phyloP scores from a whole-genome alignment of 257 asterid species.

The Schizonepeta tenuifolia region DNA sequence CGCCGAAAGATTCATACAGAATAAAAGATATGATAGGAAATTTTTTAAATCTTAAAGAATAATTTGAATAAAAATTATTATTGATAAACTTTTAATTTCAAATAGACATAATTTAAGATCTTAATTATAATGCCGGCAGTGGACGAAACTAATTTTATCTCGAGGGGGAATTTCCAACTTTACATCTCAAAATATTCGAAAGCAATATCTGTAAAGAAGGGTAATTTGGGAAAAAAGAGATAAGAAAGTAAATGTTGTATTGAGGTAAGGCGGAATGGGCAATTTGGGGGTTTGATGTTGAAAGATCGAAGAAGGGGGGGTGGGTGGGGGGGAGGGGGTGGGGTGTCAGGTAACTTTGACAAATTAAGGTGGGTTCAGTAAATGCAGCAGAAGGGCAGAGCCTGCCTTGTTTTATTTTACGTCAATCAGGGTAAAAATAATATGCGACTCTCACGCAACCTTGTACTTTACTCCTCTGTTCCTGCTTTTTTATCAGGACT shows the following conservation, averaged over 20 bases:
- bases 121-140: background rate
- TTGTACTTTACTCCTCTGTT: conserved; percentile 34
- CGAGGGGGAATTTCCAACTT: conserved; percentile 21
- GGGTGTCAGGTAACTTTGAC: conserved; percentile 54
- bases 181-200: conserved; percentile 30
- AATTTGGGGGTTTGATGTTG: conserved; percentile 35
- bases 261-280: conserved; percentile 23
- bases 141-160: background rate
- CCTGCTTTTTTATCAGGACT: background rate
- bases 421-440: conserved; percentile 37
- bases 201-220: conserved; percentile 1
- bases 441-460: conserved; percentile 54
- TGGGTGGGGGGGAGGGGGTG: background rate
- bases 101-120: too few relatives aligned
- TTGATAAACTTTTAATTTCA: too few relatives aligned
- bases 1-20: too few relatives aligned
- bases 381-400: conserved; percentile 50
- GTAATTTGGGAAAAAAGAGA: background rate
- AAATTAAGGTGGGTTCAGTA: conserved; percentile 58
- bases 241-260: conserved; percentile 10
- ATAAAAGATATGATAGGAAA: too few relatives aligned
- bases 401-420: conserved; percentile 43
- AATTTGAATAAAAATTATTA: too few relatives aligned
- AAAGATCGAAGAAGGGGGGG: conserved; percentile 6
- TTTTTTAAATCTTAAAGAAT: too few relatives aligned